Percentiles rank a stretch among this genome's conserved stretches.
These are phyloP conservation scores for Lactarius quietus DNA, from an alignment of 768 basidiomycete genomes.

Conservation along the genomic window DNA sequence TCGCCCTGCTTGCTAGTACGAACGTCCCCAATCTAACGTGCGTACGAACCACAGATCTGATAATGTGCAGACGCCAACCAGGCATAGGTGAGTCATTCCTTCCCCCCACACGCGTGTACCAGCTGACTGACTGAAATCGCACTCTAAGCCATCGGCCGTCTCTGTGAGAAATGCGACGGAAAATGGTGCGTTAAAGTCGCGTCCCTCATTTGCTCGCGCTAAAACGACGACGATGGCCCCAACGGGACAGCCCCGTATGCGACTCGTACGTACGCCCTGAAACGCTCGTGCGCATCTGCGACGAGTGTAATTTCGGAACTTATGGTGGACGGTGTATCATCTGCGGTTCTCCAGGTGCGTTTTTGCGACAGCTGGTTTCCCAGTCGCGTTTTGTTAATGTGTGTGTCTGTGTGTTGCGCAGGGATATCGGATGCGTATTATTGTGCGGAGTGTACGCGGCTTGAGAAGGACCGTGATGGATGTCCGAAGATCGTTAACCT, in stretches of 20 bases:
- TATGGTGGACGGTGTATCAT: constrained; percentile 98
- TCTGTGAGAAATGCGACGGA: constrained; percentile 99
- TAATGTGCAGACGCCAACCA: constrained; percentile 97
- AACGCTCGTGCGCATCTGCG: constrained; percentile 96
- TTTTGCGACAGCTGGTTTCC: too few relatives aligned
- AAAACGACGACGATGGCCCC: too few relatives aligned
- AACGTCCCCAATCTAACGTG: neutral
- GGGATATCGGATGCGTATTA: constrained; percentile 99
- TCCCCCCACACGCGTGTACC: too few relatives aligned
- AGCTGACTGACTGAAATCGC: constrained; percentile 9
- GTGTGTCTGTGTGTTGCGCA: too few relatives aligned
- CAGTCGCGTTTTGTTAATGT: too few relatives aligned
- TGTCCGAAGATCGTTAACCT: constrained; percentile 98
- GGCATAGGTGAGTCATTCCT: constrained; percentile 71
- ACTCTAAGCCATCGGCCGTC: constrained; percentile 82
- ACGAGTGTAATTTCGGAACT: constrained; percentile 99
- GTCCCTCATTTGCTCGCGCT: too few relatives aligned
- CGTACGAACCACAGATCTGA: constrained; percentile 60
- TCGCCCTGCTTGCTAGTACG: neutral
- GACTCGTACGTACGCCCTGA: constrained; percentile 99
- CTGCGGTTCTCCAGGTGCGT: constrained; percentile 88
- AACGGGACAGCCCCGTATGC: constrained; percentile 78
- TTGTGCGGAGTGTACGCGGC: constrained; percentile 93
- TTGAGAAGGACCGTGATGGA: constrained; percentile 97
- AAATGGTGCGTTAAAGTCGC: constrained; percentile 88